Percentiles rank a stretch among this genome's conserved stretches.
phyloP scores from a whole-genome alignment of 1,284 basidiomycete species.

The Agaricales sp. region DNA sequence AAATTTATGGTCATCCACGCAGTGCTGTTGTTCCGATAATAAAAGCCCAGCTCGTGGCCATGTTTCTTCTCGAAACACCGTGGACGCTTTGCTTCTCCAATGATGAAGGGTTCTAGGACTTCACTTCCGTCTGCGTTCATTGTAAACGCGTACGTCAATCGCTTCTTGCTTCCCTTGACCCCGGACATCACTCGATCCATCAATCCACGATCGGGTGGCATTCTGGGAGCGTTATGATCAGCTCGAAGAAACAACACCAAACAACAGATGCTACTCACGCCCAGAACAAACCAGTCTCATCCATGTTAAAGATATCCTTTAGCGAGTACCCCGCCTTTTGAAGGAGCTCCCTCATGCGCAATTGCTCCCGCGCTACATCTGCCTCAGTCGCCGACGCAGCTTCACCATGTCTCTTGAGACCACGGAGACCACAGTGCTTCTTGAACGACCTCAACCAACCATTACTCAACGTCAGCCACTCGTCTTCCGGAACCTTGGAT shows the following conservation, averaged over 20 bases:
- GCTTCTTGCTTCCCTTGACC: conserved; percentile 16
- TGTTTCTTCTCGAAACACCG: conserved; percentile 15
- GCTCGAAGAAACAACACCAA: not conserved
- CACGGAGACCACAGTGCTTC: conserved; percentile 14
- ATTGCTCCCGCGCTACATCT: conserved; percentile 14
- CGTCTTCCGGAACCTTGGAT: conserved; percentile 15
- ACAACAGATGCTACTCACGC: conserved; percentile 12
- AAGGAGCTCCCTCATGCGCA: conserved; percentile 14
- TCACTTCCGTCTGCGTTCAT: conserved; percentile 21
- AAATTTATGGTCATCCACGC: conserved; percentile 23
- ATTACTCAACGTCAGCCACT: conserved; percentile 18
- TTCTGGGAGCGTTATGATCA: conserved; percentile 5
- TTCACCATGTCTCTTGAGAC: conserved; percentile 21
- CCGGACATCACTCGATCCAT: conserved; percentile 14
- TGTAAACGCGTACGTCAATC: conserved; percentile 20
- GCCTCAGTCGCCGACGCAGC: conserved; percentile 16
- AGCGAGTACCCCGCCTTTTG: conserved; percentile 13
- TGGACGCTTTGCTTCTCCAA: conserved; percentile 19
- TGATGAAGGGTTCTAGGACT: conserved; percentile 18
- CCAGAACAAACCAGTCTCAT: conserved; percentile 25
- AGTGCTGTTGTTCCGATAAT: conserved; percentile 20
- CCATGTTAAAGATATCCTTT: conserved; percentile 25
- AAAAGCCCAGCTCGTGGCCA: conserved; percentile 17
- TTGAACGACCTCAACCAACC: conserved; percentile 22
- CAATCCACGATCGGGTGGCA: conserved; percentile 14